Conservation (phyloP, 2,329 filamentous ascomycete species). For the Fusarium abutilonis region DNA sequence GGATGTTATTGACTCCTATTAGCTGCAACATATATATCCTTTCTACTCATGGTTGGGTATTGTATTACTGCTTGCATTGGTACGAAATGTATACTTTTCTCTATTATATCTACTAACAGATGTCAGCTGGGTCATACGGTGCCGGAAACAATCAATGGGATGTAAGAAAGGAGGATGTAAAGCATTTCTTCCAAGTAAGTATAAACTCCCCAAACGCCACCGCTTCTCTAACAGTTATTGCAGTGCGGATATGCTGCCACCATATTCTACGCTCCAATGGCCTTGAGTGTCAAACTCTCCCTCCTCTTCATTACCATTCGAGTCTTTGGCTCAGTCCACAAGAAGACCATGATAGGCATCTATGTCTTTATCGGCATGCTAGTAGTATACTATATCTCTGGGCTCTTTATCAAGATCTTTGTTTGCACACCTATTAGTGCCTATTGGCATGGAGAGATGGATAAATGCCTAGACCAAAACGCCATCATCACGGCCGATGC, state of each 20-base stretch:
- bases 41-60: constrained; percentile 33
- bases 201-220: fast-evolving
- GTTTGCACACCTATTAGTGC: constrained; percentile 54
- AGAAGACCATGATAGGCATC: constrained; percentile 52
- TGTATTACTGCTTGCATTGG: constrained; percentile 26
- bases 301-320: constrained; percentile 56
- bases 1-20: neutral
- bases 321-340: constrained; percentile 54
- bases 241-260: constrained; percentile 56
- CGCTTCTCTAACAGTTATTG: neutral
- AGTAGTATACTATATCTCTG: constrained; percentile 53
- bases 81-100: neutral
- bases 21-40: constrained; percentile 33
- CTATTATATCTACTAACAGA: neutral
- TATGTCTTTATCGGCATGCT: constrained; percentile 52
- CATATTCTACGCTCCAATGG: constrained; percentile 58
- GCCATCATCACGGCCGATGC: constrained; percentile 36
- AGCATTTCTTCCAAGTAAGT: constrained; percentile 51
- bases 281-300: constrained; percentile 55
- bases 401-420: constrained; percentile 55
- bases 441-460: constrained; percentile 51
- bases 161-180: constrained; percentile 41
- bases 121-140: constrained; percentile 20
- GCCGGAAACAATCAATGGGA: constrained; percentile 35
- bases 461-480: constrained; percentile 50